Evolutionary conservation across 768 basidiomycete species (phyloP), one percentile per base, ranked within the genome.

Genomic region (Termitomyces titanicus): DNA sequence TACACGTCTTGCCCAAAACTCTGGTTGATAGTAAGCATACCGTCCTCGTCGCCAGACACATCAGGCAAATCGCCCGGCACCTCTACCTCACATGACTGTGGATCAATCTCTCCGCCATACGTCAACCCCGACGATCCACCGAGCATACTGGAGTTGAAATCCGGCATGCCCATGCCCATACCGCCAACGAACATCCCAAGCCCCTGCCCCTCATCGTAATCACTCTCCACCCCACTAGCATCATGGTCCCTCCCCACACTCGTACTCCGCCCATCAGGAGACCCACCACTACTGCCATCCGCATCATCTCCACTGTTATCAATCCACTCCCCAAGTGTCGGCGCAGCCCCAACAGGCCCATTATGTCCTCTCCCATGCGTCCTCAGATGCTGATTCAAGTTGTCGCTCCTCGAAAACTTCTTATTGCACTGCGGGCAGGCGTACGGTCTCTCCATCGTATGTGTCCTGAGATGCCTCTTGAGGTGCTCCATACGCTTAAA

Each of bases 401-500:
- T 95, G 67, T 96, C 95, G 65, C 86, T 87, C 65, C 93, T 77
- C 61, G 89, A 91, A 70, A 97, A 97, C 57, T 82, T 79, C 77
- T 92, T 92, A 64, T 78, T 75, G 68, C 94, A 96, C 24, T 76
- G 72, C 42, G 79, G 73, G 66, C 94, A 94, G 51, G 77, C 76
- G 70, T 84, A 95, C 0, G 94, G 93, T 37, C 87, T 76, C 69
- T 95, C 93, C 82, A 91, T 82, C 25, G 92, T 94, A 66, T 96
- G 94, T 9, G 92, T 93, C 55, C 92, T 80, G 29, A 94, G 71
- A 68, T 96, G 94, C 42, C 93, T 74, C 71, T 91, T 90, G 61
- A 95, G 79, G 66, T 96, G 93, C 66, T 96, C 94, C 81, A 89
- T 86, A 11, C 94, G 84, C 78, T 93, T 94, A 82, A 95, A 96